These are phyloP conservation scores for Carex kokanica DNA, from an alignment of 176 grass and related monocot species.

Conservation along the genomic window DNA sequence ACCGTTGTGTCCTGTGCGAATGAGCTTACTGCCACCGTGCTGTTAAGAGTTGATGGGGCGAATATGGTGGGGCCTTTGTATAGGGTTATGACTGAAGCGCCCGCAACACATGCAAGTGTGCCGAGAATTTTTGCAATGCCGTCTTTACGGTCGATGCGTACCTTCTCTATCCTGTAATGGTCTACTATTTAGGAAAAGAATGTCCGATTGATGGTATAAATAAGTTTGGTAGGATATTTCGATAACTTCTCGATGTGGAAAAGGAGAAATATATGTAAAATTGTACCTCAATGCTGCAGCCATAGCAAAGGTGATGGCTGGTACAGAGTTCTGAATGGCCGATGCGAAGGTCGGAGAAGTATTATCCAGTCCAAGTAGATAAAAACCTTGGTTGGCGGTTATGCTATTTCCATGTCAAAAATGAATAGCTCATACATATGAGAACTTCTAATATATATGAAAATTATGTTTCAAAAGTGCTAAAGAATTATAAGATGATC, in stretches of 20 bases:
- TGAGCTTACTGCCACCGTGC: background rate
- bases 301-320: constrained; percentile 98
- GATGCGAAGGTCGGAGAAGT: constrained; percentile 94
- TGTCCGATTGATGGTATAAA: background rate
- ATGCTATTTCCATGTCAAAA: constrained; percentile 40
- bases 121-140: constrained; percentile 76
- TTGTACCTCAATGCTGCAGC: constrained; percentile 59
- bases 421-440: background rate
- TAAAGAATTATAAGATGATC: background rate
- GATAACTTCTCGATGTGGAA: background rate
- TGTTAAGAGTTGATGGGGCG: constrained; percentile 22
- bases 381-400: constrained; percentile 94
- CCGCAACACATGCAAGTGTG: constrained; percentile 73
- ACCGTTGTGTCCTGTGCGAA: background rate
- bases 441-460: background rate
- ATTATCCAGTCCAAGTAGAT: constrained; percentile 86
- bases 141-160: constrained; percentile 64
- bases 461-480: background rate
- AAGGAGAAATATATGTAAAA: background rate
- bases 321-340: constrained; percentile 96
- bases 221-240: background rate
- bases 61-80: constrained; percentile 91
- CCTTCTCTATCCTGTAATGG: constrained; percentile 69
- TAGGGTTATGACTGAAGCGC: constrained; percentile 83
- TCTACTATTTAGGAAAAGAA: background rate